Conservation (phyloP, 225 moss, liverwort and hornwort genomes). For the Straminergon stramineum region DNA sequence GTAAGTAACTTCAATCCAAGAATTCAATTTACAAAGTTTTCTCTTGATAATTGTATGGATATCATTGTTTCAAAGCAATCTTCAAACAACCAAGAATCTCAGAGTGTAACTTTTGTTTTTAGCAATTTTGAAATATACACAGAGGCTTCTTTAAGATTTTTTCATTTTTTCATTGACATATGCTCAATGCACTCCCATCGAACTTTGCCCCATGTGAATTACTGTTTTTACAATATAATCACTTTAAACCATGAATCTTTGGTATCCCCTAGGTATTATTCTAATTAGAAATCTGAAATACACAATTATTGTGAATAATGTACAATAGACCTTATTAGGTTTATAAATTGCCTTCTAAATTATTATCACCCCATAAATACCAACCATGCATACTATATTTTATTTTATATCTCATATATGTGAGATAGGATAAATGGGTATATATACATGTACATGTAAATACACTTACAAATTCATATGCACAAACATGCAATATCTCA, state of each 20-base stretch:
- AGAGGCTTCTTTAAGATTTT: not conserved
- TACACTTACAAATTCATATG: accelerated
- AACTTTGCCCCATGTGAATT: not conserved
- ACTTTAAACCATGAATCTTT: too few relatives aligned
- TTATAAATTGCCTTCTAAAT: too few relatives aligned
- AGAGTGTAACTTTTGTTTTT: not conserved
- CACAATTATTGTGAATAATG: not conserved
- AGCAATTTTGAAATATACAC: not conserved
- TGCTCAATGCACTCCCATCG: too few relatives aligned
- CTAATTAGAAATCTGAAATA: too few relatives aligned
- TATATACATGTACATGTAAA: not conserved
- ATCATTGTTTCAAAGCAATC: not conserved
- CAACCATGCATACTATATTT: accelerated
- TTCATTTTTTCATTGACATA: not conserved
- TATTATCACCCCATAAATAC: not conserved
- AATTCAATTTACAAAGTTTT: not conserved
- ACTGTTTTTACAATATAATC: not conserved
- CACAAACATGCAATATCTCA: accelerated
- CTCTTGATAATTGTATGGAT: not conserved
- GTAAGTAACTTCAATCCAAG: accelerated
- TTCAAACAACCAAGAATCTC: not conserved
- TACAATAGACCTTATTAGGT: not conserved
- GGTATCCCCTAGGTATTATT: not conserved
- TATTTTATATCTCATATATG: too few relatives aligned
- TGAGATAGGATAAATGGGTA: not conserved